phyloP scores from a whole-genome alignment of 495 filamentous ascomycete genomes.

The Beverwykella pulmonaria region DNA sequence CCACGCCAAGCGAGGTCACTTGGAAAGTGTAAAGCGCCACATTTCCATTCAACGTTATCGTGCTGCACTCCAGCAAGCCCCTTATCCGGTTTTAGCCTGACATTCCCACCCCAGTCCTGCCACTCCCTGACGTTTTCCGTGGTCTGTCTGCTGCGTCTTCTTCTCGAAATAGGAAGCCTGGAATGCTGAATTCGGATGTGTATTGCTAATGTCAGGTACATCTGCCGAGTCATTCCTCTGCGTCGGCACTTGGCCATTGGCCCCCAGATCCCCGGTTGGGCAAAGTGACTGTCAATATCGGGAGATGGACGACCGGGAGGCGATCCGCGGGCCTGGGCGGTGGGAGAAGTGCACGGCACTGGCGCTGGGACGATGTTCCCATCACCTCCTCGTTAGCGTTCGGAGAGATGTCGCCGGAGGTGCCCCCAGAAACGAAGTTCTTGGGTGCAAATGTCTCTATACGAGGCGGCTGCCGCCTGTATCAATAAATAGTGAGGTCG shows the following conservation, averaged over 20 bases:
- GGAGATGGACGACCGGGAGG: constrained; percentile 2
- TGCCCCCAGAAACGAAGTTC: too few species aligned
- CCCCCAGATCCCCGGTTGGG: neutral
- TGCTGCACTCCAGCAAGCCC: neutral
- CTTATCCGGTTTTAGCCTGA: too few species aligned
- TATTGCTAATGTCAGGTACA: too few species aligned
- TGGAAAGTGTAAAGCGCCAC: neutral
- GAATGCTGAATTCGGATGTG: neutral
- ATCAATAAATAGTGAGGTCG: neutral
- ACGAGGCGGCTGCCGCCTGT: neutral
- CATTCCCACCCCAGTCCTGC: too few species aligned
- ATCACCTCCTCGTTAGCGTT: too few species aligned
- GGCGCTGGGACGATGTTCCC: neutral
- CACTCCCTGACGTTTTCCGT: too few species aligned
- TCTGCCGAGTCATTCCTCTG: neutral
- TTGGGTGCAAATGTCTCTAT: neutral
- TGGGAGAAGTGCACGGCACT: neutral
- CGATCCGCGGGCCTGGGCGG: constrained; percentile 2
- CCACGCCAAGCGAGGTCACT: neutral
- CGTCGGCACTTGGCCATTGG: constrained; percentile 10
- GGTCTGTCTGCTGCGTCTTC: too few species aligned
- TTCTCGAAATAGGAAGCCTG: too few species aligned
- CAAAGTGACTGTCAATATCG: neutral
- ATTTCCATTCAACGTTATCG: too few species aligned
- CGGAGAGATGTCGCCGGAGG: too few species aligned